phyloP scores from a whole-genome alignment of 345 rosid species.

The Aquilaria sinensis region DNA sequence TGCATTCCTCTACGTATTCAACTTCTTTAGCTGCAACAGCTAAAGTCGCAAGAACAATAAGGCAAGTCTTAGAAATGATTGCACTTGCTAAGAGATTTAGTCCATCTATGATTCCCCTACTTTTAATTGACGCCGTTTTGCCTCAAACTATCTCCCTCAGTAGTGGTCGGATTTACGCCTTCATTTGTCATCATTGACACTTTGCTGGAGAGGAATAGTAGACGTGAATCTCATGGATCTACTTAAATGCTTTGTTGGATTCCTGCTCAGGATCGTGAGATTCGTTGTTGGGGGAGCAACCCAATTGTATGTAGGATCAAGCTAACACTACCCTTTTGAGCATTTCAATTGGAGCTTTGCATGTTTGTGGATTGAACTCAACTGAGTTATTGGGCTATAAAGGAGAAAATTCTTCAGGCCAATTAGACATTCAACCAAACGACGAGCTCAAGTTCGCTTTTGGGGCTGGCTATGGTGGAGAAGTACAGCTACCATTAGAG shows the following conservation, averaged over 20 bases:
- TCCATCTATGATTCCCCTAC: too few species aligned
- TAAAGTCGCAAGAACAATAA: too few species aligned
- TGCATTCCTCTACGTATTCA: too few species aligned
- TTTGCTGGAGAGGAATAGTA: constrained; percentile 44
- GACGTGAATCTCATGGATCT: constrained; percentile 27
- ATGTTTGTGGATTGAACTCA: constrained; percentile 66
- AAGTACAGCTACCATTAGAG: constrained; percentile 37
- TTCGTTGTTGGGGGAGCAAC: constrained; percentile 54
- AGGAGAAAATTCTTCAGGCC: constrained; percentile 53
- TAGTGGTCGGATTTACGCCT: constrained; percentile 55
- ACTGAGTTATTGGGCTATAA: constrained; percentile 50
- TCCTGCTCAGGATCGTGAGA: constrained; percentile 10
- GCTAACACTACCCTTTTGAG: constrained; percentile 38
- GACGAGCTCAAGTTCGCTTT: constrained; percentile 23
- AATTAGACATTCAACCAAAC: constrained; percentile 42
- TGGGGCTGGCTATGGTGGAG: constrained; percentile 50
- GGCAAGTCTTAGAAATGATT: too few species aligned
- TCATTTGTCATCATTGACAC: constrained; percentile 26
- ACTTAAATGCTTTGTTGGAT: constrained; percentile 46
- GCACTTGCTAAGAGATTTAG: too few species aligned
- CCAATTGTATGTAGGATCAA: constrained; percentile 31
- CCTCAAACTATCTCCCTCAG: constrained; percentile 47
- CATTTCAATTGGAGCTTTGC: constrained; percentile 53
- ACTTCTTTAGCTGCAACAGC: too few species aligned
- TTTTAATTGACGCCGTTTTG: constrained; percentile 11